Base-by-base conservation (phyloP, 352 stramenopile species). In the Globisporangium nunn region DNA sequence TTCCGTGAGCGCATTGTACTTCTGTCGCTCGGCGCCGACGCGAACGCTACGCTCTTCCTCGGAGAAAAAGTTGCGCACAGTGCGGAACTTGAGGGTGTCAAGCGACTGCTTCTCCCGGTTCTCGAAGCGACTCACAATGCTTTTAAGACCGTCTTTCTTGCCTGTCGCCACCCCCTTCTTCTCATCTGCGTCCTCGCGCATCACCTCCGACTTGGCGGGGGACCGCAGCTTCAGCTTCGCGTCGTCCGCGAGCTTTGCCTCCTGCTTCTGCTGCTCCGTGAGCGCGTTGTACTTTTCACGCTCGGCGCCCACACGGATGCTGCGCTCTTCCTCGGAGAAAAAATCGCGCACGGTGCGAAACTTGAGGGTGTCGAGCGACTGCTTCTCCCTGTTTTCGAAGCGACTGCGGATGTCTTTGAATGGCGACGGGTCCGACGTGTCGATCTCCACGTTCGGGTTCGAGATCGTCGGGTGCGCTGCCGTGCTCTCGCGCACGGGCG, bases 311-410 rank as follows among this genome's bases (percentile, higher is more conserved):
- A 84, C 74, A 15, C 59, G 67, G 40, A 84, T 50, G 46, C 67
- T 80, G 7, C 74, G 75, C 59, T 84, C 70, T 39, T 66, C 63
- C 41, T 54, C 56, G 3, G 64, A 75, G 56, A 84, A 84, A 50
- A 84, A 84, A 15, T 58, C 74, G 39, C 72, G 70, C 18, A 84
- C 74, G 3, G 74, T 84, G 4, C 74, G 74, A 58, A 81, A 81
- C 2, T 63, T 70, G 12, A 84, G 47, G 17, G 73, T 72, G 43
- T 84, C 74, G 17, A 89, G 61, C 2, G 62, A 64, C 46, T 47
- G 43, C 43, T 47, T 47, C 43, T 85, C 78, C n/a, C 83, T 76
- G 3, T 55, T 66, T 60, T 89, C 76, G 33, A 89, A 75, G n/a
- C 67, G 74, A 31, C 67, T 59, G 5, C 79, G 64, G 8, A 80